Conservation (phyloP, 148 eudicot species). For the Salicornia ramosissima region DNA sequence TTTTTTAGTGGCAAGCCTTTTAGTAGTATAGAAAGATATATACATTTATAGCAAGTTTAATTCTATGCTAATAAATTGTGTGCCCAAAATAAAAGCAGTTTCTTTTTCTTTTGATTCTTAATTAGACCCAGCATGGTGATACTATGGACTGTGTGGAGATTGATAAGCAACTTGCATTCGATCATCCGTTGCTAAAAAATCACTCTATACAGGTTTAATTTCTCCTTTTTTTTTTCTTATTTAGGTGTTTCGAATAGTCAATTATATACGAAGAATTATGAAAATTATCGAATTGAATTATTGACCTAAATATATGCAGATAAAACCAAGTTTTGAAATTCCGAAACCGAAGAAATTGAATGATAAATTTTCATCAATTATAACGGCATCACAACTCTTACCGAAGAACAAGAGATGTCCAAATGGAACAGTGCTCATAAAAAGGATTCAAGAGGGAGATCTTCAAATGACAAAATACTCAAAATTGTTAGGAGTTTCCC, state of each 20-base stretch:
- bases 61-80: background rate
- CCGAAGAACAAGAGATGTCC: slow-evolving; percentile 17
- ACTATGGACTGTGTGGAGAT: slow-evolving; percentile 23
- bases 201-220: slow-evolving; percentile 21
- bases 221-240: too few species aligned
- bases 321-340: slow-evolving; percentile 13
- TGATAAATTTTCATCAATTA: background rate
- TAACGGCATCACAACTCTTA: slow-evolving; percentile 3
- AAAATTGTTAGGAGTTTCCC: background rate
- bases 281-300: background rate
- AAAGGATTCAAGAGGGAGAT: slow-evolving; percentile 20
- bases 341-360: background rate
- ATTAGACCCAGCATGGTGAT: slow-evolving; percentile 23
- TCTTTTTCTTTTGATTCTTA: background rate
- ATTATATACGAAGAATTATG: too few species aligned
- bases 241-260: too few species aligned
- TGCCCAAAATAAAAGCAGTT: too few species aligned
- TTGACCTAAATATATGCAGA: background rate
- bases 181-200: slow-evolving; percentile 22
- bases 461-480: slow-evolving; percentile 5
- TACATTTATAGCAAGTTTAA: too few species aligned
- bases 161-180: slow-evolving; percentile 24
- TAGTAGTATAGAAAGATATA: too few species aligned
- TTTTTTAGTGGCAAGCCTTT: too few species aligned
- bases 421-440: slow-evolving; percentile 17